phyloP scores from a whole-genome alignment of 345 rosid species.

The Citrus glauca region DNA sequence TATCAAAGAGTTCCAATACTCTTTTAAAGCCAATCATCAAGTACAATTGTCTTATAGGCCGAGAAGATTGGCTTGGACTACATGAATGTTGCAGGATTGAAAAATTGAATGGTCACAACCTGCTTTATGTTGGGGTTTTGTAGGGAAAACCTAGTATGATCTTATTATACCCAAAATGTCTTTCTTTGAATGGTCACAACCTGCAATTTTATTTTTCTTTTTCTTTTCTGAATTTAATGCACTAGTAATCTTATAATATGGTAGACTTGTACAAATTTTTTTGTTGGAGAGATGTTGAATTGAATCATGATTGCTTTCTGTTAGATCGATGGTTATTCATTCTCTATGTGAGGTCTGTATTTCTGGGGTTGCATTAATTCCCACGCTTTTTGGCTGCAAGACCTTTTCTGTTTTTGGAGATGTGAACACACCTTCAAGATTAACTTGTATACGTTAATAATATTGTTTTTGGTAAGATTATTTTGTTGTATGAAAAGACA shows the following conservation, averaged over 20 bases:
- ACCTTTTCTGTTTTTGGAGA: too few species aligned
- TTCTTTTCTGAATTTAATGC: neutral
- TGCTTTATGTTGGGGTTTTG: neutral
- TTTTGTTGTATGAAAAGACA: neutral
- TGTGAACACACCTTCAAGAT: neutral
- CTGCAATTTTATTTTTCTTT: neutral
- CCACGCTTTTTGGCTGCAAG: too few species aligned
- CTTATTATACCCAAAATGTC: too few species aligned
- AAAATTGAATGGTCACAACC: too few species aligned
- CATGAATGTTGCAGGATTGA: too few species aligned
- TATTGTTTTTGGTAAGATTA: neutral
- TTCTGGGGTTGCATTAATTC: too few species aligned
- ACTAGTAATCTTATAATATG: neutral
- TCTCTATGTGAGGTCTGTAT: neutral
- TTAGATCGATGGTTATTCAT: neutral
- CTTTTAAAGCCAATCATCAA: too few species aligned
- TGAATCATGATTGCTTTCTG: neutral
- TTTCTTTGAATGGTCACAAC: too few species aligned
- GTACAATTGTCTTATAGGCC: too few species aligned
- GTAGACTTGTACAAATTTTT: neutral
- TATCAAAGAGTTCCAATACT: too few species aligned
- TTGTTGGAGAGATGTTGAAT: conserved; percentile 6
- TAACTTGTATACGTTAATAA: neutral
- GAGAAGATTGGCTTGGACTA: too few species aligned
- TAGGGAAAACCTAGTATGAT: too few species aligned